Evolutionary conservation across 2,329 filamentous ascomycete species (phyloP), one percentile per base, ranked within the genome.

Genomic region (Penicillium sp.): DNA sequence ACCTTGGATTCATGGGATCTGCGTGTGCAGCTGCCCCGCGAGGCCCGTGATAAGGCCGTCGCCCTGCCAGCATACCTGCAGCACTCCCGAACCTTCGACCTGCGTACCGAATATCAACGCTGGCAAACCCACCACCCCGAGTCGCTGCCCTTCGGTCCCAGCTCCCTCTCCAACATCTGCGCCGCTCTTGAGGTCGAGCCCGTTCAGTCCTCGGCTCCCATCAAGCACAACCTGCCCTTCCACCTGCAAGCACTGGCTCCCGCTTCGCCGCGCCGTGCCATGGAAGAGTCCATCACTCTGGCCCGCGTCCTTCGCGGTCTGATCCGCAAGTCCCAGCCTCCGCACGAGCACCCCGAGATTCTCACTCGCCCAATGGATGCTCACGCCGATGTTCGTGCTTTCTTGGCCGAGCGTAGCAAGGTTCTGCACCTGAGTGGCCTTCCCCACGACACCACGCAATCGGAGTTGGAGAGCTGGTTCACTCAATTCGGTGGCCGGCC

Each of bases 121-220:
- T 99, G 95, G 93, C 95, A 98, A 81, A 92, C 96, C 73, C 94
- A 98, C 79, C 95, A 99, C 75, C 95, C 95, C 42, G 95, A 99
- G 82, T 97, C 94, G 60, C 86, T 99, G 58, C 94, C 95, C 2
- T 99, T 98, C 75, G 95, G 94, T 19, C 94, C 95, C 54, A 97
- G 92, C 62, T 96, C 95, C 78, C 86, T 99, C 68, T 90, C 93
- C 72, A 98, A 98, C 80, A 99, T 99, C 78, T 99, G 95, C 82
- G 95, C 95, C 66, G 95, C 95, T 58, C 89, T 99, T 58, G 95
- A 99, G 81, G 95, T 99, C 53, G 95, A 99, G 80, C 93, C 96
- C 59, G 93, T 99, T 40, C 93, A 98, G 81, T 94, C 93, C 12
- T 98, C 93, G 74, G 94, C 95, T 60, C 95, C 95, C 49, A 98